phyloP scores from a whole-genome alignment of 1,284 basidiomycete genomes.

The Fistulina hepatica region DNA sequence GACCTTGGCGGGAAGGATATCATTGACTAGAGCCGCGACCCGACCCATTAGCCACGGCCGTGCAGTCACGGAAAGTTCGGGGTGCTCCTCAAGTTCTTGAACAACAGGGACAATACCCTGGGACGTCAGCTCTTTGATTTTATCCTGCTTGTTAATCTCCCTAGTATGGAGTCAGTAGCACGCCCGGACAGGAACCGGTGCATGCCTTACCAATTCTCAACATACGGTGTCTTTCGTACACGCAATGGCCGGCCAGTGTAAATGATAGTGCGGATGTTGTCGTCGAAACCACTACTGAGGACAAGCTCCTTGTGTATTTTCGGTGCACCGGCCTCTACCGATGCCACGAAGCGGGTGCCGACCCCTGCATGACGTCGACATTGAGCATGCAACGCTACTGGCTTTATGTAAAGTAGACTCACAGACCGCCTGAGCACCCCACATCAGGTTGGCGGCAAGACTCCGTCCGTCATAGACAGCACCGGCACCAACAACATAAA shows the following conservation, averaged over 20 bases:
- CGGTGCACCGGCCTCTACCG: slow-evolving; percentile 68
- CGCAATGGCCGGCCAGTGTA: slow-evolving; percentile 82
- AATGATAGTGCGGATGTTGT: slow-evolving; percentile 68
- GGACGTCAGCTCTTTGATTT: slow-evolving; percentile 66
- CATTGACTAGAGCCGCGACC: slow-evolving; percentile 64
- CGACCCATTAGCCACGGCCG: slow-evolving; percentile 69
- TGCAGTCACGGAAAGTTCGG: background rate
- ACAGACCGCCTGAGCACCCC: slow-evolving; percentile 73
- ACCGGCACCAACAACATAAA: slow-evolving; percentile 77
- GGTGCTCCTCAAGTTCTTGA: slow-evolving; percentile 42
- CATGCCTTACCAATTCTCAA: slow-evolving; percentile 55
- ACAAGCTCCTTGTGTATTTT: slow-evolving; percentile 74
- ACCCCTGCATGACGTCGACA: slow-evolving; percentile 33
- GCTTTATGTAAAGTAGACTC: slow-evolving; percentile 29
- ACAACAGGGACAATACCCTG: slow-evolving; percentile 68
- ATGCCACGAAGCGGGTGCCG: slow-evolving; percentile 81
- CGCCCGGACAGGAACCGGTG: slow-evolving; percentile 2
- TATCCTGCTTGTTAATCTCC: slow-evolving; percentile 42
- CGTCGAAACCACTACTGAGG: slow-evolving; percentile 52
- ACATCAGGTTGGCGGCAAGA: slow-evolving; percentile 72
- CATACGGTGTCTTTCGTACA: slow-evolving; percentile 69
- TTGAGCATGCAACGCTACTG: background rate
- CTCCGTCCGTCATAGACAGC: slow-evolving; percentile 78
- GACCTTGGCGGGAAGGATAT: slow-evolving; percentile 61
- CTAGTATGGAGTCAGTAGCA: background rate